These are phyloP conservation scores for Suhomyces faveliae DNA, from an alignment of 805 yeast species.

Conservation along the genomic window DNA sequence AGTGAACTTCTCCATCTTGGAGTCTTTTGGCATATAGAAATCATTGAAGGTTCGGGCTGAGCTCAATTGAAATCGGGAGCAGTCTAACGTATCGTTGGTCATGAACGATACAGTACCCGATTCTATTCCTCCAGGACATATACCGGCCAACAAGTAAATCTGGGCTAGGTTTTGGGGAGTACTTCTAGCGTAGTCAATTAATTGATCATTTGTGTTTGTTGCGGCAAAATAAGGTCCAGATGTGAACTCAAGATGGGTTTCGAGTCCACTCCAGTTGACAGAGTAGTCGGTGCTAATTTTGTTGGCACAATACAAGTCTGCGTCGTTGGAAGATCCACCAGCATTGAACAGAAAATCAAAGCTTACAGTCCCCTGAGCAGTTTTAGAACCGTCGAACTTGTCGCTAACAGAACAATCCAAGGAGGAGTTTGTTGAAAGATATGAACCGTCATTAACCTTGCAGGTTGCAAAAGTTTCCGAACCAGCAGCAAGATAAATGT, in stretches of 20 bases:
- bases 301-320: constrained; percentile 8
- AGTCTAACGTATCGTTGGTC: constrained; percentile 13
- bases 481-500: constrained; percentile 12
- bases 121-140: constrained; percentile 14
- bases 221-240: constrained; percentile 15
- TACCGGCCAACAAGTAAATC: constrained; percentile 13
- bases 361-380: constrained; percentile 10
- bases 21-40: constrained; percentile 15
- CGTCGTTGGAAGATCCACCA: constrained; percentile 16
- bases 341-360: constrained; percentile 19
- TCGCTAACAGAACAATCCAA: constrained; percentile 11
- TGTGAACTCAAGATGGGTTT: constrained; percentile 9
- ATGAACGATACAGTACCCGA: constrained; percentile 12
- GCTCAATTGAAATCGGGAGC: constrained; percentile 11
- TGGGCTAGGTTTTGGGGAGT: constrained; percentile 16
- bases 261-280: constrained; percentile 13
- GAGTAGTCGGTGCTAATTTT: background rate
- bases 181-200: constrained; percentile 14
- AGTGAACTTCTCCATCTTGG: background rate
- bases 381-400: background rate
- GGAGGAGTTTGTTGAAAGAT: constrained; percentile 2
- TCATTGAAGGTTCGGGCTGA: constrained; percentile 13
- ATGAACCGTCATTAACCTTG: constrained; percentile 12
- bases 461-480: constrained; percentile 12
- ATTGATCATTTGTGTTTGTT: constrained; percentile 6